A percentile compares a stretch with the other conserved stretches of the same genome.
Evolutionary conservation across 2,329 filamentous ascomycete genomes (phyloP).

Genomic region (Cladophialophora chaetospira): DNA sequence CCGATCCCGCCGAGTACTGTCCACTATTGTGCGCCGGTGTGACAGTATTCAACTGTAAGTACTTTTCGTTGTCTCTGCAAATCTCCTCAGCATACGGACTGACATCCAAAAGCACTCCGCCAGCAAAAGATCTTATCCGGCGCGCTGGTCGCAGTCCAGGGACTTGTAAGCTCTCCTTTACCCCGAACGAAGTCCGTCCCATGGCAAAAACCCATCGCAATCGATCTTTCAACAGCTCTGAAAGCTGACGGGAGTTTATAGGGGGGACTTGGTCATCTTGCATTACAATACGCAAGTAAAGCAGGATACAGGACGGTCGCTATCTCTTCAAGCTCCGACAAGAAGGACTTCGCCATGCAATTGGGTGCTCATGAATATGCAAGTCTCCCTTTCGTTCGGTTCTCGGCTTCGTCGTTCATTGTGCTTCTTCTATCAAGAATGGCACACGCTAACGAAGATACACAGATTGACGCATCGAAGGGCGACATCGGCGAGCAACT

Average conservation of each 20-base stretch:
- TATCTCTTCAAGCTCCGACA: constrained; percentile 51
- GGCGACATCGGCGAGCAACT: constrained; percentile 40
- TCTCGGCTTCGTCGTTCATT: too few relatives aligned
- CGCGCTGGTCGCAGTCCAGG: constrained; percentile 54
- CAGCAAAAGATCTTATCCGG: constrained; percentile 51
- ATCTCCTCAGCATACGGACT: background rate
- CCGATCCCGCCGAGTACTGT: constrained; percentile 49
- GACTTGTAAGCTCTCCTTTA: too few relatives aligned
- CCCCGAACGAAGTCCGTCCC: too few relatives aligned
- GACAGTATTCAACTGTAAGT: constrained; percentile 52
- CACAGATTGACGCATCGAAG: constrained; percentile 44
- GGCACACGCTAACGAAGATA: too few relatives aligned
- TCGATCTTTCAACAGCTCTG: too few relatives aligned
- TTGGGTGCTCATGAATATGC: constrained; percentile 61
- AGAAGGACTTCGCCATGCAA: constrained; percentile 56
- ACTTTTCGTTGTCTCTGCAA: background rate
- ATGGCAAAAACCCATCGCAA: too few relatives aligned
- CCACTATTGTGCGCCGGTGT: constrained; percentile 55
- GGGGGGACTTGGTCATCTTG: constrained; percentile 56
- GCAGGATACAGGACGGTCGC: constrained; percentile 58
- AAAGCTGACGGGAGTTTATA: too few relatives aligned
- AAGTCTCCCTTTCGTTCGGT: too few relatives aligned
- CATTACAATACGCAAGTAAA: constrained; percentile 55
- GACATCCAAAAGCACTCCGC: constrained; percentile 42
- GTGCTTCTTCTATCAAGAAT: too few relatives aligned